Percentiles rank a stretch among this genome's conserved stretches.
phyloP scores from a whole-genome alignment of 352 stramenopile genomes.

The Phytophthora chlamydospora region DNA sequence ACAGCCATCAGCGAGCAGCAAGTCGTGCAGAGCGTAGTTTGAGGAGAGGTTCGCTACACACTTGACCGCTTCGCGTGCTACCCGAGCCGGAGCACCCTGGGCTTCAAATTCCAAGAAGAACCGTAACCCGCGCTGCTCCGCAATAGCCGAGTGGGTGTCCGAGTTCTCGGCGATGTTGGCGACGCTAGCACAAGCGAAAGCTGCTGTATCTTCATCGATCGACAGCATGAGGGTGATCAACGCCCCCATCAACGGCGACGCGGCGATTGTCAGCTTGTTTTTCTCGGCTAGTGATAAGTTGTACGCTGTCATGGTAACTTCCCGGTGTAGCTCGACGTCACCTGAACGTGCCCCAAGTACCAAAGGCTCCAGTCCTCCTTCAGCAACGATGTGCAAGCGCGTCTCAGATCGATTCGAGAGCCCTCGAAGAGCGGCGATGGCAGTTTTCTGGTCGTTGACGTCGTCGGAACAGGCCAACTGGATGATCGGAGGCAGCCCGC shows the following conservation, averaged over 20 bases:
- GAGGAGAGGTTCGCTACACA: slow-evolving; percentile 76
- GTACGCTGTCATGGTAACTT: slow-evolving; percentile 91
- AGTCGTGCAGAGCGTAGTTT: slow-evolving; percentile 90
- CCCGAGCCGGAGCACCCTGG: slow-evolving; percentile 24
- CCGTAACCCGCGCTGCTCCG: slow-evolving; percentile 69
- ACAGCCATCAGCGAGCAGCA: slow-evolving; percentile 76
- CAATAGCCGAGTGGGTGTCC: slow-evolving; percentile 87
- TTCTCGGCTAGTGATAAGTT: slow-evolving; percentile 94
- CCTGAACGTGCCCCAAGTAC: slow-evolving; percentile 77
- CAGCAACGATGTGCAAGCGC: slow-evolving; percentile 87
- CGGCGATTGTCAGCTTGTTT: slow-evolving; percentile 94
- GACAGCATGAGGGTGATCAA: slow-evolving; percentile 90
- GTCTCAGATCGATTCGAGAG: slow-evolving; percentile 87
- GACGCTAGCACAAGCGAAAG: slow-evolving; percentile 81
- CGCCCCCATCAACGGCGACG: slow-evolving; percentile 75
- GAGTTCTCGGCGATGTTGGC: slow-evolving; percentile 95
- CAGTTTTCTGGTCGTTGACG: slow-evolving; percentile 88
- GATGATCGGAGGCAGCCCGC: slow-evolving; percentile 95
- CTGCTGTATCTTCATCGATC: slow-evolving; percentile 69
- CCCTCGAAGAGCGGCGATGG: slow-evolving; percentile 91
- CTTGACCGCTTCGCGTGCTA: slow-evolving; percentile 73
- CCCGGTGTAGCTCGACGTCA: slow-evolving; percentile 81
- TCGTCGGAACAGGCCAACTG: slow-evolving; percentile 93
- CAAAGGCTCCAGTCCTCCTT: slow-evolving; percentile 91
- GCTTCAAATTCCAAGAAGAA: slow-evolving; percentile 82